Evolutionary conservation across 2,329 filamentous ascomycete genomes (phyloP).

Genomic region (Sarocladium kiliense): DNA sequence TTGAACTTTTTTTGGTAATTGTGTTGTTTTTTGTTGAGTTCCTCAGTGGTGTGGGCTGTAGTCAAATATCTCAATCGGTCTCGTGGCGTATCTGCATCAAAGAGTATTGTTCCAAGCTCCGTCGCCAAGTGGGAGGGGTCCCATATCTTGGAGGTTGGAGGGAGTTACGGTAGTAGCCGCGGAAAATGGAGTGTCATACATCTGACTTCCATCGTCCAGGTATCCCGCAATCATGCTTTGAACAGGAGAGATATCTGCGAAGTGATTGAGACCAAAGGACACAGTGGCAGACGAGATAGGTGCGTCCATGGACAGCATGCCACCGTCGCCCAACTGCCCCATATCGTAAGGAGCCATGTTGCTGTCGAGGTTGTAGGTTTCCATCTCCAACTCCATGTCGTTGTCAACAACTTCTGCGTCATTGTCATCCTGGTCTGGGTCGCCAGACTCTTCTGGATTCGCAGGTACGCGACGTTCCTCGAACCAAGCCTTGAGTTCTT

Average conservation of each 20-base stretch:
- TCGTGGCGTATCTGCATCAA: not conserved
- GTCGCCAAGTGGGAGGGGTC: not conserved
- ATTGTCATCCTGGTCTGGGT: not conserved
- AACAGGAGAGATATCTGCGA: not conserved
- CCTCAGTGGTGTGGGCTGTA: constrained; percentile 1
- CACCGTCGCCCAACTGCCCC: not conserved
- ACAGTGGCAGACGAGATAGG: not conserved
- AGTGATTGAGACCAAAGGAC: not conserved
- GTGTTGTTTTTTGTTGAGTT: not conserved
- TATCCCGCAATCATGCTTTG: not conserved
- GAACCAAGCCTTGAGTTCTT: constrained; percentile 56
- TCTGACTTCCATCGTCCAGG: not conserved
- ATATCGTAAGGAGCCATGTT: not conserved
- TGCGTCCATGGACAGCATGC: not conserved
- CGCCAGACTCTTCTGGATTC: constrained; percentile 24
- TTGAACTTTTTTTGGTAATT: not conserved
- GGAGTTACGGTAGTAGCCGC: not conserved
- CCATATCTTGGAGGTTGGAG: not conserved
- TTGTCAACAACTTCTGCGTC: not conserved
- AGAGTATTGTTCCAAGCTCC: not conserved
- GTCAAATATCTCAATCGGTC: not conserved
- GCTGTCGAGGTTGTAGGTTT: not conserved
- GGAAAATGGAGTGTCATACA: not conserved
- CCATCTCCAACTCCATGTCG: not conserved
- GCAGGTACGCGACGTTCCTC: constrained; percentile 42